Conservation (phyloP, 305 asterid genomes). For the Rubia balearica region DNA sequence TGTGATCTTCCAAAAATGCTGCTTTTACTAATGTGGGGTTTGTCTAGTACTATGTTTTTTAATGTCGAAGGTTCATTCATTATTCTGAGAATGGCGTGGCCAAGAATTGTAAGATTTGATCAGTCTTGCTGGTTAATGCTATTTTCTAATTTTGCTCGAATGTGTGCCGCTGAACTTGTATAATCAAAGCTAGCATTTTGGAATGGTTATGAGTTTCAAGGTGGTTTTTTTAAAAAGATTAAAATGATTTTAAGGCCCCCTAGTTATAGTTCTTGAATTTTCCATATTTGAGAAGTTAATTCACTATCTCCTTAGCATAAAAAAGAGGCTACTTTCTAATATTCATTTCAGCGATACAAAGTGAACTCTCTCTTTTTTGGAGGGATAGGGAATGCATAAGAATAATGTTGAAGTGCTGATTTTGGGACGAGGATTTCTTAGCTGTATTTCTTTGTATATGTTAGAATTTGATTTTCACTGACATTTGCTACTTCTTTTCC, state of each 20-base stretch:
- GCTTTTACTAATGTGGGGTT: neutral
- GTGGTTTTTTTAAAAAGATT: neutral
- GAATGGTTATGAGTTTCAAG: neutral
- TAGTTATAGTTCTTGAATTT: neutral
- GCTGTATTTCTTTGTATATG: neutral
- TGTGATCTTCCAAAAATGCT: neutral
- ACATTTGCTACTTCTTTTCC: constrained; percentile 19
- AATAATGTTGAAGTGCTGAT: neutral
- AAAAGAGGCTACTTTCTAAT: neutral
- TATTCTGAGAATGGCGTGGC: neutral
- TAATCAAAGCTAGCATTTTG: neutral
- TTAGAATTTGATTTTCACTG: constrained; percentile 9
- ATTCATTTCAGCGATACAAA: neutral
- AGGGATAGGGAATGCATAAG: neutral
- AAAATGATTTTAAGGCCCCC: neutral
- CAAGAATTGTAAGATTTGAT: neutral
- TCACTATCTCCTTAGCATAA: neutral
- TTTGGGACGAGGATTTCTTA: neutral
- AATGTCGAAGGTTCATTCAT: neutral
- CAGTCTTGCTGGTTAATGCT: neutral
- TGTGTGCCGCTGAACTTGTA: neutral
- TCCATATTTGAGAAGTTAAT: too few species aligned
- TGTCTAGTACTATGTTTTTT: neutral
- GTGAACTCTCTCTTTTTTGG: neutral
- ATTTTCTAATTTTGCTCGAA: neutral